A percentile compares a stretch with the other conserved stretches of the same genome.
Evolutionary conservation across 192 early-diverging fungal genomes (phyloP).

Genomic region (Gonapodya prolifera): DNA sequence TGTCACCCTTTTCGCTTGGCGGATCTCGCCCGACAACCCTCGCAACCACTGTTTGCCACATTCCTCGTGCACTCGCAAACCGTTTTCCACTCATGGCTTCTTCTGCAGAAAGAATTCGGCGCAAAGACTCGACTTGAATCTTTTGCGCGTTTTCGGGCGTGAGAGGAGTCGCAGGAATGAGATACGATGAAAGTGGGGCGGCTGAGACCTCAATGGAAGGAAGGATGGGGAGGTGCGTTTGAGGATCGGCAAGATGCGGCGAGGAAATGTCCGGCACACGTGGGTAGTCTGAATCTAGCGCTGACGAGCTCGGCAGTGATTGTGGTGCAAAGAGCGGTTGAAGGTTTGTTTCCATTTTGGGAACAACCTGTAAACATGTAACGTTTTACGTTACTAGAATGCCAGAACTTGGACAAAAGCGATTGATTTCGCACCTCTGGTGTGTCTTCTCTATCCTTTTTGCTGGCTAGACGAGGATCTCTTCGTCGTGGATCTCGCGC

Average conservation of each 20-base stretch:
- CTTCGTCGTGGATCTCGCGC: neutral
- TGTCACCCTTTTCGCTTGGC: neutral
- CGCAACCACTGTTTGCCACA: neutral
- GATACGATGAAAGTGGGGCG: neutral
- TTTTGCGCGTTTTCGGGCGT: neutral
- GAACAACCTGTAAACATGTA: too few relatives aligned
- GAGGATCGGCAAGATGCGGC: neutral
- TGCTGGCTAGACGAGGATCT: neutral
- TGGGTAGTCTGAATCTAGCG: too few relatives aligned
- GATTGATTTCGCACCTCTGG: too few relatives aligned
- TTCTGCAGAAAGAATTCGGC: neutral
- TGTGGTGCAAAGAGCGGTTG: neutral
- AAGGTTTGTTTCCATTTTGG: neutral
- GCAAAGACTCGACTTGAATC: neutral
- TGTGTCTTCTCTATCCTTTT: neutral
- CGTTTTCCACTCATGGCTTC: neutral
- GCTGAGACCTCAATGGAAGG: neutral
- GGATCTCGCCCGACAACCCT: neutral
- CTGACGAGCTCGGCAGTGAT: too few relatives aligned
- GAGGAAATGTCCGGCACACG: neutral
- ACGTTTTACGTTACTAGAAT: too few relatives aligned
- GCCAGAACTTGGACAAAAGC: too few relatives aligned
- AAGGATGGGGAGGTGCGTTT: neutral
- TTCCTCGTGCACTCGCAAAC: neutral
- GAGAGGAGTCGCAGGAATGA: neutral